These are phyloP conservation scores for Paecilomyces dactylethromorphus DNA, from an alignment of 2,329 filamentous ascomycete species.

Conservation along the genomic window DNA sequence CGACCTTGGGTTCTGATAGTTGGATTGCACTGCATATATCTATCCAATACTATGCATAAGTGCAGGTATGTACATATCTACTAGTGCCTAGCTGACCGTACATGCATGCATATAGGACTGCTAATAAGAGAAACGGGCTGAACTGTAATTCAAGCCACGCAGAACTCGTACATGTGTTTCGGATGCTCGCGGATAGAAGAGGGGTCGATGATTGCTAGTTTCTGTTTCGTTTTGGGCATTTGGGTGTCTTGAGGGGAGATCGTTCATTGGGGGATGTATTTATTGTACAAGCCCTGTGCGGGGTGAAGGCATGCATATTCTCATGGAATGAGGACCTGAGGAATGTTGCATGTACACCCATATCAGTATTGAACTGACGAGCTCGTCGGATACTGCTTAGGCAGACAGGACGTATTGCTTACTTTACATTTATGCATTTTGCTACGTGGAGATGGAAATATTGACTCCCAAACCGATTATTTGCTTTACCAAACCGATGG, in stretches of 20 bases:
- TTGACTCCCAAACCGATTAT: not conserved
- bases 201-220: not conserved
- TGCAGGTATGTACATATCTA: no score
- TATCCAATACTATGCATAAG: no score
- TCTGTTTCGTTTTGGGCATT: not conserved
- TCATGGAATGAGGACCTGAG: not conserved
- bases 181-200: not conserved
- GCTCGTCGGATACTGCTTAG: no score
- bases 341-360: not conserved
- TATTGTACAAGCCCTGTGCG: not conserved
- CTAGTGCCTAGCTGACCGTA: not conserved
- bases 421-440: not conserved
- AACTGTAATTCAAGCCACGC: not conserved
- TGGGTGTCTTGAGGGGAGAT: not conserved
- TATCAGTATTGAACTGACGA: no score
- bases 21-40: no score
- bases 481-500: not conserved
- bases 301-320: not conserved
- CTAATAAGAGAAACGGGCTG: not conserved
- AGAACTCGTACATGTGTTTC: not conserved
- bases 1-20: no score
- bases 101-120: not conserved
- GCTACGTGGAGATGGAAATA: not conserved
- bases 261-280: not conserved
- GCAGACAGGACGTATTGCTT: not conserved